Base-by-base conservation (phyloP, 108 stramenopile genomes). In the Nitzschia palea region DNA sequence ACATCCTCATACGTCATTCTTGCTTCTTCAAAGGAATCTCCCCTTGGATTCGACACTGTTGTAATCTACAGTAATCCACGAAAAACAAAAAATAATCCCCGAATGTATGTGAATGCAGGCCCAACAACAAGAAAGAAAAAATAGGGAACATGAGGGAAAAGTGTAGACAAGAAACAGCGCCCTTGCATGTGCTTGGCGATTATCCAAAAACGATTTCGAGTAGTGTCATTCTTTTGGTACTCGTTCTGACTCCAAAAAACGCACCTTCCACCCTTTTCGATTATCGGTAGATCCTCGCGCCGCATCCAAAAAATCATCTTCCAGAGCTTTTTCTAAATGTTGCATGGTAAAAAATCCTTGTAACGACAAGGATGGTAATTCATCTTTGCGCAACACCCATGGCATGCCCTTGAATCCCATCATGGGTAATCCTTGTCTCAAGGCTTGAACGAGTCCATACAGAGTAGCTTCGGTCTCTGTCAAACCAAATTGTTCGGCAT, bases 261-360 rank as follows among this genome's bases (percentile, higher is more conserved):
- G 44, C 37, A 81, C 77, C 74, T 83, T 72, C 87, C 87, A 88
- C 37, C 86, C 88, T 43, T 89, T 83, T 55, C 86, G 74, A 79
- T 84, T 88, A 35, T 93, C 80, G 3, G 91, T 88, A 2, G 85
- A 85, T 50, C 91, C 91, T 22, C 84, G 63, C 4, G 76, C 74
- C 3, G 91, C 91, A 81, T 93, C 91, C 48, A 93, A 65, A 73
- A 93, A 93, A 48, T 93, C 91, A 44, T 87, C 86, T 29, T 77
- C 62, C 20, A 89, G 43, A 9, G 91, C 88, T 44, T 80, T 66
- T 58, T 81, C 81, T 30, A 91, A 67, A 78, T 91, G 78, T 9
- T 77, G 29, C 71, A 86, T 84, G 59, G 75, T 81, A 59, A 86
- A 91, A 51, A 71, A 86, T 12, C 57, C 66, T 25, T 66, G 70